Evolutionary conservation across 768 basidiomycete species (phyloP).

Genomic region (Clitopilus hobsonii): DNA sequence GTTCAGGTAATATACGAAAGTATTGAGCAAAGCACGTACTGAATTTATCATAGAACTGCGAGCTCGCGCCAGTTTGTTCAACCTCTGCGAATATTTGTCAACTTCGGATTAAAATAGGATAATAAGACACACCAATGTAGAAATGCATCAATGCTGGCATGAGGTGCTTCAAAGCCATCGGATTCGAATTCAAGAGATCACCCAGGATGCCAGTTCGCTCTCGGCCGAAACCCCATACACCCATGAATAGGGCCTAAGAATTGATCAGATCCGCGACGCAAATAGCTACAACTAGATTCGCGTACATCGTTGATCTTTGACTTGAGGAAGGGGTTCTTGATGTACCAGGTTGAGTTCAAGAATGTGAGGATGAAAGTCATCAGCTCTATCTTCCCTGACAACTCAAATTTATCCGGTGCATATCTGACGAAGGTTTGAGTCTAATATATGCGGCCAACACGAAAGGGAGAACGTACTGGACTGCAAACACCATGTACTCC

Average conservation of each 20-base stretch:
- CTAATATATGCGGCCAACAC: slow-evolving; percentile 14
- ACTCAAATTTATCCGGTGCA: slow-evolving; percentile 73
- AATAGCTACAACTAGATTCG: slow-evolving; percentile 5
- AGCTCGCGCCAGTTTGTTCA: slow-evolving; percentile 95
- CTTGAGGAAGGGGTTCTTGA: slow-evolving; percentile 98
- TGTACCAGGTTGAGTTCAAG: slow-evolving; percentile 91
- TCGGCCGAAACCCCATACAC: slow-evolving; percentile 61
- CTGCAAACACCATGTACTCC: slow-evolving; percentile 81
- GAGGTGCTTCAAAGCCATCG: slow-evolving; percentile 79
- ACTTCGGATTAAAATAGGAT: no score
- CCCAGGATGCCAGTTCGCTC: slow-evolving; percentile 74
- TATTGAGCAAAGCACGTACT: slow-evolving; percentile 43
- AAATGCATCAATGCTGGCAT: slow-evolving; percentile 91
- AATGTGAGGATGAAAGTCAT: slow-evolving; percentile 88
- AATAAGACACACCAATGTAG: slow-evolving; percentile 67
- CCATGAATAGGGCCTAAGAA: slow-evolving; percentile 66
- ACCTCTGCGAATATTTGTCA: slow-evolving; percentile 62
- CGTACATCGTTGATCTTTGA: slow-evolving; percentile 90
- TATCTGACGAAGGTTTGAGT: slow-evolving; percentile 27
- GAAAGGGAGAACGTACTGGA: slow-evolving; percentile 49
- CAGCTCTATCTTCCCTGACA: slow-evolving; percentile 82
- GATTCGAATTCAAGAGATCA: slow-evolving; percentile 77
- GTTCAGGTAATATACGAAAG: background rate
- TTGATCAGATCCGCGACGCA: slow-evolving; percentile 3
- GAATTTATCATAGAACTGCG: slow-evolving; percentile 98